Conservation (phyloP, 257 asterid species). For the Apocynum venetum region DNA sequence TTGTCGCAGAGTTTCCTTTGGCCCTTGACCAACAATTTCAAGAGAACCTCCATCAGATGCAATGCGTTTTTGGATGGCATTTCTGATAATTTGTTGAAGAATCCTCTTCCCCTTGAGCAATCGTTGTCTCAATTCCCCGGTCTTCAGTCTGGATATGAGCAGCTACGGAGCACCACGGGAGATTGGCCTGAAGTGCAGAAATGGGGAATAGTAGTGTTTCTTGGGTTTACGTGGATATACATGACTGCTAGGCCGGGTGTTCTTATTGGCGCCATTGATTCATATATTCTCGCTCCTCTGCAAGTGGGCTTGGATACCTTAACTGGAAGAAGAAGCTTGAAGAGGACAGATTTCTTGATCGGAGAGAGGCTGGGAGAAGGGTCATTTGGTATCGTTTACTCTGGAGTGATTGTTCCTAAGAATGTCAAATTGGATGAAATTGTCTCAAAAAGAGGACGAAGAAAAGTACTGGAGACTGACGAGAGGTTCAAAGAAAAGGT, state of each 20-base stretch:
- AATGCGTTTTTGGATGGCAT: conserved; percentile 48
- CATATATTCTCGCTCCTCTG: conserved; percentile 76
- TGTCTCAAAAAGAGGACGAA: conserved; percentile 34
- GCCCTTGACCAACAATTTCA: conserved; percentile 24
- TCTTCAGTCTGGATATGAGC: conserved; percentile 33
- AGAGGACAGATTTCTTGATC: conserved; percentile 67
- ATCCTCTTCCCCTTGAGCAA: conserved; percentile 32
- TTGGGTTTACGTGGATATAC: conserved; percentile 73
- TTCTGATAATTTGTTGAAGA: conserved; percentile 31
- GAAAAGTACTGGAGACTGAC: conserved; percentile 37
- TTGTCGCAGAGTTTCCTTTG: conserved; percentile 14
- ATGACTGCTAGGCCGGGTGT: conserved; percentile 94
- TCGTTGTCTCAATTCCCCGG: conserved; percentile 41
- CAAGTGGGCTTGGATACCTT: conserved; percentile 67
- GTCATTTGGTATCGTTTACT: conserved; percentile 85
- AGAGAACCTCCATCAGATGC: conserved; percentile 35
- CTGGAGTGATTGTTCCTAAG: conserved; percentile 80
- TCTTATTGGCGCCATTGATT: conserved; percentile 78
- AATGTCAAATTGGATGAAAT: conserved; percentile 45
- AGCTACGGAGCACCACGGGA: conserved; percentile 34
- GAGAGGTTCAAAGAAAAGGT: conserved; percentile 69
- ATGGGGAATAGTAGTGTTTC: conserved; percentile 49
- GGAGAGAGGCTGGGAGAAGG: conserved; percentile 86
- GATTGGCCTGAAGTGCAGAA: conserved; percentile 53
- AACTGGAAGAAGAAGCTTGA: conserved; percentile 70